Evolutionary conservation across 192 early-diverging fungal genomes (phyloP), one percentile per base, ranked within the genome.

Genomic region (Dispira simplex): DNA sequence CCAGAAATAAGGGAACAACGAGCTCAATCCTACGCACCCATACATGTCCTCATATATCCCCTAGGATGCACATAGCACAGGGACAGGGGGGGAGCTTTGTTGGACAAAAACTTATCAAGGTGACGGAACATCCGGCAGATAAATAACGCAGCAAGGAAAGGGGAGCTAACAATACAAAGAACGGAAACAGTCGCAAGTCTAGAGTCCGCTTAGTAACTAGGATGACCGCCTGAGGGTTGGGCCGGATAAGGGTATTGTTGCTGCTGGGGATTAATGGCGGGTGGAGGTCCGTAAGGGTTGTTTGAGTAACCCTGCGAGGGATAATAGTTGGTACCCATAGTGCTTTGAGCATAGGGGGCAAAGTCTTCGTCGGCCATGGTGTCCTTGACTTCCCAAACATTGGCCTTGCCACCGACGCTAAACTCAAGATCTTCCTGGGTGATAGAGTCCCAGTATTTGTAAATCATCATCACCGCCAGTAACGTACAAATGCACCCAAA

Each of bases 391-490:
- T 89, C 86, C 86, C 86, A 89, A 16, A 85, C 82, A 63, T 86
- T 86, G 69, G 81, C 81, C 70, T 89, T 86, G 20, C 78, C 75
- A 47, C 85, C 83, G 10, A 89, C 85, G 39, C 80, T 83, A 65
- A 95, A 98, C 77, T 98, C 95, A 45, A 97, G 79, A 67, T 97
- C 95, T 69, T 98, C 95, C 79, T 97, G 96, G 46, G 95, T 98
- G 71, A 98, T 97, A 32, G 86, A 88, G 71, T 98, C 95, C 95
- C 95, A 98, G 79, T 92, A 98, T 79, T 98, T 98, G 85, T 97
- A 98, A 0, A 97, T 88, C 91, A 98, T 95, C 95, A 98, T 97
- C 53, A 98, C 92, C 46, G 86, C 84, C 64, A 98, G 75, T 48
- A 98, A 75, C 14, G 87, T 91, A 66, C 86, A 85, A 44, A 94